Evolutionary conservation across 495 filamentous ascomycete species (phyloP).

Genomic region (Penicillium waksmanii): DNA sequence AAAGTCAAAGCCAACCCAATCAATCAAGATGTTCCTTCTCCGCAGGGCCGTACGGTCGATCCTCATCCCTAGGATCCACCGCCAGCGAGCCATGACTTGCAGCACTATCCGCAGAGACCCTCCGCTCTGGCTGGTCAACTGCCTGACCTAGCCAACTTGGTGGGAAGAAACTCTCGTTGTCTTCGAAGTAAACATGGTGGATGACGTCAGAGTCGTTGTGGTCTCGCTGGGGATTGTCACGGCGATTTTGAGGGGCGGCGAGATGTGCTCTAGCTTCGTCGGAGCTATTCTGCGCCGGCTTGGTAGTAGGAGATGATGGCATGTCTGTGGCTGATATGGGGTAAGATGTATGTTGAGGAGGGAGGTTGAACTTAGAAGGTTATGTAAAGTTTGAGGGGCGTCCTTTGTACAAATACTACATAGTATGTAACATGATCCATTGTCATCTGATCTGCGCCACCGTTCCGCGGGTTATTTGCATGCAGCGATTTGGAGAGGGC

Average conservation of each 20-base stretch:
- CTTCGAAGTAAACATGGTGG: slow-evolving; percentile 47
- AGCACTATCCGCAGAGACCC: slow-evolving; percentile 20
- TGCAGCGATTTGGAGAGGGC: neutral
- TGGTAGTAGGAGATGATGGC: neutral
- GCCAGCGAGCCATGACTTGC: slow-evolving; percentile 3
- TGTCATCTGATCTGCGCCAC: slow-evolving; percentile 2
- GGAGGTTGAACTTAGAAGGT: neutral
- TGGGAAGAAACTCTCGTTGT: slow-evolving; percentile 49
- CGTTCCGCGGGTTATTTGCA: neutral
- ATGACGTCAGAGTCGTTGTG: slow-evolving; percentile 21
- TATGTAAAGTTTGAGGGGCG: neutral
- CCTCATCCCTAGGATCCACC: neutral
- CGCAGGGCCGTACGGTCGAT: neutral
- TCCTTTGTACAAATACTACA: neutral
- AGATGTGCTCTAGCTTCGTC: neutral
- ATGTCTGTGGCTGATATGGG: neutral
- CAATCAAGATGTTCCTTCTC: slow-evolving; percentile 5
- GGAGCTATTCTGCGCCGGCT: neutral
- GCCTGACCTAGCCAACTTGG: slow-evolving; percentile 38
- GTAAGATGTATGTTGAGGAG: neutral
- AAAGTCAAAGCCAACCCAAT: neutral
- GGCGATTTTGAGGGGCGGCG: neutral
- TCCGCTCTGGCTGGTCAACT: slow-evolving; percentile 9
- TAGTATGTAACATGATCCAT: neutral
- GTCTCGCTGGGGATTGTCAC: slow-evolving; percentile 5